phyloP scores from a whole-genome alignment of 108 stramenopile species.

The Licmophora abbreviata region DNA sequence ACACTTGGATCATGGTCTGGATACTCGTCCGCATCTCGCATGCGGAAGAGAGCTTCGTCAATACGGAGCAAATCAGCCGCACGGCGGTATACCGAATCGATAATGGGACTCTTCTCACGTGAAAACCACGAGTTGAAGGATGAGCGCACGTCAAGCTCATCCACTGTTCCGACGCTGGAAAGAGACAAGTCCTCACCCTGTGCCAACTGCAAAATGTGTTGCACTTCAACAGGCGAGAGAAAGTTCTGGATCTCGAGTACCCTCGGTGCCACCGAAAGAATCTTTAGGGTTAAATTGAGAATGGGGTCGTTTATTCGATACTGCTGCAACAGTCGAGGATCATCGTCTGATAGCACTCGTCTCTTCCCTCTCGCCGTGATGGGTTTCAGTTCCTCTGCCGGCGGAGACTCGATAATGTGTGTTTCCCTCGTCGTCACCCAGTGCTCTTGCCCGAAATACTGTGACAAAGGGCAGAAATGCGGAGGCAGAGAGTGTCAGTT shows the following conservation, averaged over 20 bases:
- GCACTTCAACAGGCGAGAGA: slow-evolving; percentile 68
- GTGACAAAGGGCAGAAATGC: too few species aligned
- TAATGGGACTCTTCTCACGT: slow-evolving; percentile 52
- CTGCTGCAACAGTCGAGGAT: slow-evolving; percentile 44
- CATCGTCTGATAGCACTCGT: slow-evolving; percentile 29
- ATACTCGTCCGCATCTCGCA: slow-evolving; percentile 37
- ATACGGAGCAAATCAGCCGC: slow-evolving; percentile 78
- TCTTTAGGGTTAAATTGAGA: slow-evolving; percentile 75
- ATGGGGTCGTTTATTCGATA: slow-evolving; percentile 47
- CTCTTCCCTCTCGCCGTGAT: slow-evolving; percentile 16
- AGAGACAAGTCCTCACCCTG: slow-evolving; percentile 35
- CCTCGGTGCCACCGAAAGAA: slow-evolving; percentile 65
- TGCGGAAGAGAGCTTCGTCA: slow-evolving; percentile 65
- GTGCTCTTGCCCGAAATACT: slow-evolving; percentile 77
- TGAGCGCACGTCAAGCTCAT: slow-evolving; percentile 40
- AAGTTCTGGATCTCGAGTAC: slow-evolving; percentile 86
- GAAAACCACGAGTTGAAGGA: slow-evolving; percentile 77
- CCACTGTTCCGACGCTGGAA: slow-evolving; percentile 45
- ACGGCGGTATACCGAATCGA: slow-evolving; percentile 84
- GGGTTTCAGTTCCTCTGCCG: slow-evolving; percentile 16
- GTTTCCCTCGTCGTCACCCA: slow-evolving; percentile 73
- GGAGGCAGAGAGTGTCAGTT: too few species aligned
- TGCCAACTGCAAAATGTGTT: slow-evolving; percentile 74
- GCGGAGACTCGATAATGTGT: slow-evolving; percentile 47
- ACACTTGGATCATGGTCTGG: slow-evolving; percentile 37